phyloP scores from a whole-genome alignment of 805 yeast species.

The Jamesozyma piceae region DNA sequence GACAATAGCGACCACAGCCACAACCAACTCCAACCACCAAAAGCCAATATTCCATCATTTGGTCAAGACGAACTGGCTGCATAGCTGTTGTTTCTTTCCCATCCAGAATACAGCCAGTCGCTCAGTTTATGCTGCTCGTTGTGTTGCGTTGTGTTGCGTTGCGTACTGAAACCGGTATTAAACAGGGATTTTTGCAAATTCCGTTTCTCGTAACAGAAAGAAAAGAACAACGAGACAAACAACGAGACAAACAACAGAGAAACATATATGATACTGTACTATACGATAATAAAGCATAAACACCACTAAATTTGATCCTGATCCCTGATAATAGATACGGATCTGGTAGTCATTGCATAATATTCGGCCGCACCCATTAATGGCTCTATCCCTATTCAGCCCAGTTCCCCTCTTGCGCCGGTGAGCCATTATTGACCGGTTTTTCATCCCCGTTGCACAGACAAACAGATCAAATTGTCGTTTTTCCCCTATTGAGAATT shows the following conservation, averaged over 20 bases:
- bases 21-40: neutral
- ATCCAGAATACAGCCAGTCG: neutral
- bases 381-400: neutral
- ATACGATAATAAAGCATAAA: too few species aligned
- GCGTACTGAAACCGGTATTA: too few species aligned
- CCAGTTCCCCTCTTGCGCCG: neutral
- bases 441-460: neutral
- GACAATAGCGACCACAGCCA: neutral
- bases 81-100: neutral
- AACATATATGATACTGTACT: too few species aligned
- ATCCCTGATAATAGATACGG: too few species aligned
- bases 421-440: neutral
- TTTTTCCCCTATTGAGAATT: neutral
- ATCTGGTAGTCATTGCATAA: too few species aligned
- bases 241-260: too few species aligned
- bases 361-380: neutral
- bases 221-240: too few species aligned
- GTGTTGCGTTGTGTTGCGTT: too few species aligned
- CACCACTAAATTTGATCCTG: too few species aligned
- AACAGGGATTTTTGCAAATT: too few species aligned
- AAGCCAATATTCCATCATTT: constrained; percentile 19
- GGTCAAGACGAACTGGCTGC: constrained; percentile 25
- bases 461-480: neutral
- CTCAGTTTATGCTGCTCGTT: too few species aligned
- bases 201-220: too few species aligned